Evolutionary conservation across 2,329 filamentous ascomycete genomes (phyloP).

Genomic region (Cadophora sp.): DNA sequence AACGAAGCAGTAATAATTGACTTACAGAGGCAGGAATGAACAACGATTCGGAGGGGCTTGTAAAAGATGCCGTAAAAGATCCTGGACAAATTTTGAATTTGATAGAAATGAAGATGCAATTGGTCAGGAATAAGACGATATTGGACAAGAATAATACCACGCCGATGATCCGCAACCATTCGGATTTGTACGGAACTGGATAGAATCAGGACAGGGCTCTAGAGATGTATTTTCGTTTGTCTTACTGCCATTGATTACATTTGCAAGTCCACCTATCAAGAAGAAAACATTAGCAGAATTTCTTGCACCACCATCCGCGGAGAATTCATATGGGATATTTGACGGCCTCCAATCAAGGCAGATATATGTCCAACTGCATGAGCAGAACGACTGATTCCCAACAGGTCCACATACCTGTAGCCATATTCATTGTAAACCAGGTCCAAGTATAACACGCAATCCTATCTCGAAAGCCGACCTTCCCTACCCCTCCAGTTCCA

Average conservation of each 20-base stretch:
- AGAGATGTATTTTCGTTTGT: constrained; percentile 21
- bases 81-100: constrained; percentile 75
- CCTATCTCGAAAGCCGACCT: constrained; percentile 50
- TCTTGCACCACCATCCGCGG: not conserved
- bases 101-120: constrained; percentile 68
- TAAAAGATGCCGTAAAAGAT: constrained; percentile 73
- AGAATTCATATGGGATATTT: too few relatives aligned
- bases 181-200: constrained; percentile 59
- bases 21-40: constrained; percentile 74
- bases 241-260: constrained; percentile 61
- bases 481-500: constrained; percentile 39
- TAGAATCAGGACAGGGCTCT: constrained; percentile 28
- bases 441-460: constrained; percentile 49
- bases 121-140: constrained; percentile 65
- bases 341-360: not conserved
- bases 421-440: constrained; percentile 69
- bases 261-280: constrained; percentile 56
- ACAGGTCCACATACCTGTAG: constrained; percentile 46
- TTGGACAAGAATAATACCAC: constrained; percentile 69
- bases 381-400: not conserved
- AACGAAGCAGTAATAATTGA: constrained; percentile 20
- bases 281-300: not conserved
- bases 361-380: not conserved
- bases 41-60: constrained; percentile 78
- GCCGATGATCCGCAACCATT: constrained; percentile 65